phyloP scores from a whole-genome alignment of 2,329 filamentous ascomycete species.

The Colletotrichum sp. region DNA sequence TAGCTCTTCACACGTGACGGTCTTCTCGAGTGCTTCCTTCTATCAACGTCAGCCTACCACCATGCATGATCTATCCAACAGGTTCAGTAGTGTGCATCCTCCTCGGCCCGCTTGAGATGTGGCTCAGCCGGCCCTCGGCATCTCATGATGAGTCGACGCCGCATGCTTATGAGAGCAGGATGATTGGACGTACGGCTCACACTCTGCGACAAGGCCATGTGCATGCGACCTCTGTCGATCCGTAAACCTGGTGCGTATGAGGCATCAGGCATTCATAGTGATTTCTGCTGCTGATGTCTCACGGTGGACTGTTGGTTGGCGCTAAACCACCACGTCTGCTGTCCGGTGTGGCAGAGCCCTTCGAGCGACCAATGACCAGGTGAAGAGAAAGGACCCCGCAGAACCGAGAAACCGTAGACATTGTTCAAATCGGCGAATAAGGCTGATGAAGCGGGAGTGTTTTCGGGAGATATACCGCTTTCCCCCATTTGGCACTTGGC shows the following conservation, averaged over 20 bases:
- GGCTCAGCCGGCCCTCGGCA: not conserved
- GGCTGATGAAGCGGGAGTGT: not conserved
- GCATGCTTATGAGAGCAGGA: not conserved
- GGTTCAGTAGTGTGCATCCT: fast-evolving
- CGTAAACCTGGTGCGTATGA: not conserved
- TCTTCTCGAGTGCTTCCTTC: not conserved
- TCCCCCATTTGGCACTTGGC: not conserved
- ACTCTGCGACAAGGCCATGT: not conserved
- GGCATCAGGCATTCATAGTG: not conserved
- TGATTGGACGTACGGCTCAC: not conserved
- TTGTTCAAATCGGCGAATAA: not conserved
- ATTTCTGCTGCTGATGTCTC: not conserved
- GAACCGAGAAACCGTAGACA: not conserved
- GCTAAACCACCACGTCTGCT: not conserved
- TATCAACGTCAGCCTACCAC: not conserved
- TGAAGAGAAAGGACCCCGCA: not conserved
- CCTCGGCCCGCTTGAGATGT: not conserved
- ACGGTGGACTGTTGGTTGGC: not conserved
- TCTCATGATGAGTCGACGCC: not conserved
- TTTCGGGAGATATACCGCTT: not conserved
- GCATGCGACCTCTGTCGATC: not conserved
- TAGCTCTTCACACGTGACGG: not conserved
- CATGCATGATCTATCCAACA: not conserved
- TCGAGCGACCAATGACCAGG: not conserved
- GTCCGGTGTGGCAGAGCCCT: not conserved